Evolutionary conservation across 2,329 filamentous ascomycete genomes (phyloP).

Genomic region (Sporothrix schenckii): DNA sequence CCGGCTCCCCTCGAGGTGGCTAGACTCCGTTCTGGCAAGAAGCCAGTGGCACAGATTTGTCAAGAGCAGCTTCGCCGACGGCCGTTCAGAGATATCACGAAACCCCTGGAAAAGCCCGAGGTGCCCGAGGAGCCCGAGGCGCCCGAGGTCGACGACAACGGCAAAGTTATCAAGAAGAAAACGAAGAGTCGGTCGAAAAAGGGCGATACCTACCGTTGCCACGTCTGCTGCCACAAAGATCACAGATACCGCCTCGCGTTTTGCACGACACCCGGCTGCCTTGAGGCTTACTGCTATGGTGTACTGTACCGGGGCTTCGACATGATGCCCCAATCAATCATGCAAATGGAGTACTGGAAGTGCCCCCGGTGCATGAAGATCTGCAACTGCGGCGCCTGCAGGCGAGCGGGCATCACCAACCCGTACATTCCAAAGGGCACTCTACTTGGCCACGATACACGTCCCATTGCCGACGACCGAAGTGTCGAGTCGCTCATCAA

Average conservation of each 20-base stretch:
- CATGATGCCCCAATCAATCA: constrained; percentile 77
- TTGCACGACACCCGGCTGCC: constrained; percentile 71
- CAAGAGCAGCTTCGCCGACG: constrained; percentile 80
- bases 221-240: constrained; percentile 80
- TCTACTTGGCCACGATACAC: constrained; percentile 86
- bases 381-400: constrained; percentile 84
- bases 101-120: constrained; percentile 56
- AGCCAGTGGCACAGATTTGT: constrained; percentile 87
- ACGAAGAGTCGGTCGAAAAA: constrained; percentile 62
- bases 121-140: constrained; percentile 53
- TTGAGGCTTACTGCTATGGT: constrained; percentile 86
- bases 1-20: constrained; percentile 73
- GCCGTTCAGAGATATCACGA: constrained; percentile 80
- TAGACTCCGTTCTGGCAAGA: constrained; percentile 67
- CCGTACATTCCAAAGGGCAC: constrained; percentile 88
- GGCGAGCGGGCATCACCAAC: constrained; percentile 64
- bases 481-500: constrained; percentile 90
- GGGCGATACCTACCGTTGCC: constrained; percentile 66
- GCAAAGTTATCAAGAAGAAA: constrained; percentile 64
- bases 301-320: constrained; percentile 90
- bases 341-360: constrained; percentile 81
- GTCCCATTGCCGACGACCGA: constrained; percentile 83
- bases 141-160: constrained; percentile 66
- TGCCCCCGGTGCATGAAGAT: constrained; percentile 85
- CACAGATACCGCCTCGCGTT: constrained; percentile 81